A percentile compares a stretch with the other conserved stretches of the same genome.
Evolutionary conservation across 2,329 filamentous ascomycete species (phyloP).

Genomic region (Diaporthe sp.): DNA sequence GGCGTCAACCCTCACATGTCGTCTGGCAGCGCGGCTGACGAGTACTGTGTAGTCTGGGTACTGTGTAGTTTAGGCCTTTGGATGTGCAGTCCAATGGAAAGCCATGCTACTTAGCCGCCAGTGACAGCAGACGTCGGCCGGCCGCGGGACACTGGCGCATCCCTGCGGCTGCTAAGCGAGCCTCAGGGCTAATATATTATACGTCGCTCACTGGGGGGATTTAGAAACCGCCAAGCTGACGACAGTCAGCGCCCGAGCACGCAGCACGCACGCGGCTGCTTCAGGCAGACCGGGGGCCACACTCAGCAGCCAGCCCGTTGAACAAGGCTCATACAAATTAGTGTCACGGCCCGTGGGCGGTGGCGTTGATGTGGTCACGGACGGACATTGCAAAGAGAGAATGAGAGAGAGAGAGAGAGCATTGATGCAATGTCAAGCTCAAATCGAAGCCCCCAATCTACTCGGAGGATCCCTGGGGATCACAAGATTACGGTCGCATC

Average conservation of each 20-base stretch:
- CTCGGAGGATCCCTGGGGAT: constrained; percentile 11
- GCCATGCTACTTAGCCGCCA: constrained; percentile 12
- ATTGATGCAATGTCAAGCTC: constrained; percentile 16
- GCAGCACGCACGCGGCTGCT: neutral
- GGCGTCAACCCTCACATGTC: constrained; percentile 11
- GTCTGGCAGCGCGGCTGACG: constrained; percentile 24
- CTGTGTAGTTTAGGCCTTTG: neutral
- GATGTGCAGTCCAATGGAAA: neutral
- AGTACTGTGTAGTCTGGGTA: no score
- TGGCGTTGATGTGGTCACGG: neutral
- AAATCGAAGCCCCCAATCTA: neutral
- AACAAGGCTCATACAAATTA: neutral
- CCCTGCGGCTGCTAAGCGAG: constrained; percentile 24
- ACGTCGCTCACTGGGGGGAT: constrained; percentile 5
- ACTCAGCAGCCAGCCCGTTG: no score
- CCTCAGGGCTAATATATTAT: constrained; percentile 13
- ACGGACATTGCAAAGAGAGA: neutral
- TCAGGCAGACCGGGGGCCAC: neutral
- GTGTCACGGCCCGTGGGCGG: neutral
- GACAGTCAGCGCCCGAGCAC: constrained; percentile 23
- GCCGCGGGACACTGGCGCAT: constrained; percentile 1
- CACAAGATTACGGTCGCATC: constrained; percentile 23
- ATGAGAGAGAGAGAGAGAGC: neutral
- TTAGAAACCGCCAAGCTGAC: constrained; percentile 6
- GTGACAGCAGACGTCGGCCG: neutral